phyloP scores from a whole-genome alignment of 2,329 filamentous ascomycete genomes.

The Corynespora cassiicola region DNA sequence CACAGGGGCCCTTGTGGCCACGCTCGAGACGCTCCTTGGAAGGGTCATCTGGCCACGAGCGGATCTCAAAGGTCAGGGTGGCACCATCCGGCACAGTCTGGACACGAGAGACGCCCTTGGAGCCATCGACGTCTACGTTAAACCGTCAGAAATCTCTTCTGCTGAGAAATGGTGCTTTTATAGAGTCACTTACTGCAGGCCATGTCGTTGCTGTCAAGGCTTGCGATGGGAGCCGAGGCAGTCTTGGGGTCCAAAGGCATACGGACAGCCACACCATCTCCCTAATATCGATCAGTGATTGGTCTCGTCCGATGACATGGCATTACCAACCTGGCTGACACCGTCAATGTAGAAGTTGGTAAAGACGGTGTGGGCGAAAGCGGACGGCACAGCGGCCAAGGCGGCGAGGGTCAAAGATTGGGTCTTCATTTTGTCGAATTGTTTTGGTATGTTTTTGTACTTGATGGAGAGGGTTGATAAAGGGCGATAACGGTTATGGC shows the following conservation, averaged over 20 bases:
- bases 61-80: conserved; percentile 71
- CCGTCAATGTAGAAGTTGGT: conserved; percentile 44
- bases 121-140: conserved; percentile 54
- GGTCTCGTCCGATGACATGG: background rate
- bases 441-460: conserved; percentile 3
- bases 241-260: conserved; percentile 63
- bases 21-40: conserved; percentile 64
- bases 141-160: conserved; percentile 15
- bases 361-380: conserved; percentile 44
- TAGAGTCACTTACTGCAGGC: conserved; percentile 66
- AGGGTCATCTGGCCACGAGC: conserved; percentile 63
- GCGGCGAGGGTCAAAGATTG: conserved; percentile 38
- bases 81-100: conserved; percentile 57
- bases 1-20: conserved; percentile 72
- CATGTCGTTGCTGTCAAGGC: conserved; percentile 67
- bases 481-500: conserved; percentile 22
- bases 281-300: conserved; percentile 52
- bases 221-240: conserved; percentile 64
- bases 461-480: conserved; percentile 6
- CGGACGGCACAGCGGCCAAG: conserved; percentile 38
- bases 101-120: conserved; percentile 56
- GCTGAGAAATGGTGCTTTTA: too few species aligned
- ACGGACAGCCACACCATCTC: conserved; percentile 74
- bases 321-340: conserved; percentile 30
- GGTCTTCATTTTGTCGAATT: conserved; percentile 38